Base-by-base conservation (phyloP, 2,329 filamentous ascomycete species). In the Fusarium staphyleae region DNA sequence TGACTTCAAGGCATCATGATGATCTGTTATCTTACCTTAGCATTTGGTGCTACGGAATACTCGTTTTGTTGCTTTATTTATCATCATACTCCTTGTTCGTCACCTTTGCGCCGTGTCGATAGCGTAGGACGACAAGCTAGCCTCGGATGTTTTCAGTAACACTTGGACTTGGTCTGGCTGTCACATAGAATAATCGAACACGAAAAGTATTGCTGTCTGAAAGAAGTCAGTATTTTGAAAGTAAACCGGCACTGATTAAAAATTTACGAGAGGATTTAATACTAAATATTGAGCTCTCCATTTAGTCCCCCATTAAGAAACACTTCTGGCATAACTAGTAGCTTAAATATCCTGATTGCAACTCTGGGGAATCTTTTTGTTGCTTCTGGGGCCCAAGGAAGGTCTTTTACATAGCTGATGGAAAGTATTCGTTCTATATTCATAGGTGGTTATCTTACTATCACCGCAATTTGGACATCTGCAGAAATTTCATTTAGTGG, bases 141-240 rank as follows among this genome's bases (percentile, higher is more conserved):
- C 6, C 19, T 22, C 19, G 19, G 19, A 22, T 22, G 19, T 22
- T 22, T 6, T 6, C 4, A 22, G 6, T 22, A 22, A 22, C 4
- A 22, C 19, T 6, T 6, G 4, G 19, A 22, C 19, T 22, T 22
- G 19, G 1, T 56, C 40, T 0, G 64, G 64, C 0, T 57, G 57
- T 64, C 65, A 67, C 15, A 67, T 44, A 2, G 67, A 64, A 5
- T 67, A 67, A 1, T 63, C 62, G 0, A 64, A 67, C 0, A 57
- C 67, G 0, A 64, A 67, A 3, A 67, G 66, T 0, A 60, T 39
- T 1, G 53, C 55, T 0, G 44, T 57, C 64, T 67, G 1, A n/a
- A 22, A 4, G 0, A 1, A 0, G 8, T 66, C 5, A 62, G 55
- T 3, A 10, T 1, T 3, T 0, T 0, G 2, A 3, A 8, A 9